Conservation (phyloP, 768 basidiomycete genomes). For the Tubosaeta sp. region DNA sequence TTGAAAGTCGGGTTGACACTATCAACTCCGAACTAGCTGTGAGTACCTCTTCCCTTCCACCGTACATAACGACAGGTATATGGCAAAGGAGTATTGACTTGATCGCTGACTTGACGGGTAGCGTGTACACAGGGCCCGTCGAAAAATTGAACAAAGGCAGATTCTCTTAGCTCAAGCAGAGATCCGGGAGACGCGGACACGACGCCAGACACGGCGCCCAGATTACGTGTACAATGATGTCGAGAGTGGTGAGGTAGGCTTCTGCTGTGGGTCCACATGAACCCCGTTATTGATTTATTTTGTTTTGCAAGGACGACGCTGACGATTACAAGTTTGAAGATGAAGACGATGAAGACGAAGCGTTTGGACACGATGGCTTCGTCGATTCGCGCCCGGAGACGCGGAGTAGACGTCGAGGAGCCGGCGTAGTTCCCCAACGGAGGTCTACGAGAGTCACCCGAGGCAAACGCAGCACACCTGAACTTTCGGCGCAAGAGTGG, state of each 20-base stretch:
- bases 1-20: conserved; percentile 60
- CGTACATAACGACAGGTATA: conserved; percentile 12
- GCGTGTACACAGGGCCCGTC: conserved; percentile 68
- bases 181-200: conserved; percentile 73
- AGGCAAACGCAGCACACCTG: conserved; percentile 50
- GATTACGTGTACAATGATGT: conserved; percentile 78
- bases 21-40: conserved; percentile 73
- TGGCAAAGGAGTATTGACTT: conserved; percentile 10
- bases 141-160: conserved; percentile 65
- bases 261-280: conserved; percentile 12
- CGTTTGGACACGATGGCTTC: conserved; percentile 38
- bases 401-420: conserved; percentile 40
- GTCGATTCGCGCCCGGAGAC: conserved; percentile 39
- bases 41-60: conserved; percentile 33
- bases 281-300: conserved; percentile 20
- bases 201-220: conserved; percentile 65
- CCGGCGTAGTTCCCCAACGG: conserved; percentile 36
- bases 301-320: conserved; percentile 45
- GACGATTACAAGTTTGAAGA: conserved; percentile 67
- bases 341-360: conserved; percentile 63
- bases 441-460: conserved; percentile 51
- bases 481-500: conserved; percentile 55
- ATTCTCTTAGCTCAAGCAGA: conserved; percentile 70
- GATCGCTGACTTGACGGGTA: conserved; percentile 33
- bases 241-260: conserved; percentile 54